These are phyloP conservation scores for Fusarium transvaalense DNA, from an alignment of 2,329 filamentous ascomycete species.

Conservation along the genomic window DNA sequence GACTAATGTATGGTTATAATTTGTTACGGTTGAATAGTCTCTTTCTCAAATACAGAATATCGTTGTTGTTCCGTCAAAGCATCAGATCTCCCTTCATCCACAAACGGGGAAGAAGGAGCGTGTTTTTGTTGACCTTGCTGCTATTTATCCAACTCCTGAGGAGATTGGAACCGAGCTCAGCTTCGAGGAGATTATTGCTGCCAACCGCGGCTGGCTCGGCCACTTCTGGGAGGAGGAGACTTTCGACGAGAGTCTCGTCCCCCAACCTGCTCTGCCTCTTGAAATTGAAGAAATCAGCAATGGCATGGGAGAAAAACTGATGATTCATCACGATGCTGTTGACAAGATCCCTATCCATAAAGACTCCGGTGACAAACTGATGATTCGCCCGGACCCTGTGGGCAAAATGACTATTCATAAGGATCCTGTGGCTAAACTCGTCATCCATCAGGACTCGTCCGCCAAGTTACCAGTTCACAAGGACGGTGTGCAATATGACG, in stretches of 20 bases:
- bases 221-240: slow-evolving; percentile 66
- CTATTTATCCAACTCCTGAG: slow-evolving; percentile 83
- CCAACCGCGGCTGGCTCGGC: slow-evolving; percentile 76
- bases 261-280: slow-evolving; percentile 46
- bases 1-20: slow-evolving; percentile 81
- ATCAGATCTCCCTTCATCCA: slow-evolving; percentile 86
- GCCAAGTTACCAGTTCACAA: slow-evolving; percentile 47
- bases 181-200: slow-evolving; percentile 92
- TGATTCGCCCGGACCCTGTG: slow-evolving; percentile 21
- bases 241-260: slow-evolving; percentile 52
- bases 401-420: slow-evolving; percentile 27
- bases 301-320: slow-evolving; percentile 42
- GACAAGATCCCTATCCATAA: slow-evolving; percentile 19
- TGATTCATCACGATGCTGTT: slow-evolving; percentile 49
- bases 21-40: slow-evolving; percentile 65
- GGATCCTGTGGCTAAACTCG: slow-evolving; percentile 20
- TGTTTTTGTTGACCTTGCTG: slow-evolving; percentile 87
- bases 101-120: slow-evolving; percentile 86
- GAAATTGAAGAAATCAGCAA: slow-evolving; percentile 51
- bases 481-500: slow-evolving; percentile 62
- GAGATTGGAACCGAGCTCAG: slow-evolving; percentile 81
- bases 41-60: slow-evolving; percentile 73
- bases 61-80: slow-evolving; percentile 76
- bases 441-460: slow-evolving; percentile 38
- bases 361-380: slow-evolving; percentile 35